These are phyloP conservation scores for Trichoderma gracile DNA, from an alignment of 2,329 filamentous ascomycete species.

Conservation along the genomic window DNA sequence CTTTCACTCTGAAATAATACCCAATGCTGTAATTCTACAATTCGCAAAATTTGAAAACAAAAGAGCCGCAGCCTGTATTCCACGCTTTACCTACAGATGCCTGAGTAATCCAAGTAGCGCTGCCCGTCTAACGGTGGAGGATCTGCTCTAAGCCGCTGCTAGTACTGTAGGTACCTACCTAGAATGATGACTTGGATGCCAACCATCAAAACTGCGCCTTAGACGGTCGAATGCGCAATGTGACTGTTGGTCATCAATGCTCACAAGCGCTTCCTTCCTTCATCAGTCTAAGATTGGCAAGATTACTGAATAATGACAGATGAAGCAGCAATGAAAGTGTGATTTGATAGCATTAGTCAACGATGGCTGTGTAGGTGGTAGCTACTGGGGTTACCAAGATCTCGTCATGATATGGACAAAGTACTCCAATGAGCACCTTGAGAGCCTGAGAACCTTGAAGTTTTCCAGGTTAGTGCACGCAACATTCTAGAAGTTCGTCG, in stretches of 20 bases:
- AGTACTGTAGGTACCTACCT: not conserved
- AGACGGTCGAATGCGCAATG: not conserved
- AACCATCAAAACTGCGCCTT: not conserved
- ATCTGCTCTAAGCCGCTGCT: not conserved
- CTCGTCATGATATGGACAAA: too few species aligned
- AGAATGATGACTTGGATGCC: not conserved
- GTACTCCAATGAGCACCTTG: too few species aligned
- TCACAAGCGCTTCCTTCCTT: not conserved
- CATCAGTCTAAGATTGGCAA: not conserved
- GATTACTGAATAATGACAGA: not conserved
- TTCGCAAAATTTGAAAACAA: not conserved
- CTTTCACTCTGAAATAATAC: not conserved
- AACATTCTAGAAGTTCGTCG: too few species aligned
- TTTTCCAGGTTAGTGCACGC: too few species aligned
- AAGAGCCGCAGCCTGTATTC: not conserved
- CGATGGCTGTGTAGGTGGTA: not conserved
- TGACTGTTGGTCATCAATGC: slow-evolving; percentile 16
- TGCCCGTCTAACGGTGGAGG: not conserved
- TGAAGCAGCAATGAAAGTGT: not conserved
- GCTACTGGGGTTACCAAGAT: too few species aligned
- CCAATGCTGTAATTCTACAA: not conserved
- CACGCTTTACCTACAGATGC: not conserved
- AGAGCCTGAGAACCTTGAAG: too few species aligned
- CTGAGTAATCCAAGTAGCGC: not conserved
- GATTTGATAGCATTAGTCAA: slow-evolving; percentile 16